These are phyloP conservation scores for Talaromyces sp. DNA, from an alignment of 2,329 filamentous ascomycete species.

Conservation along the genomic window DNA sequence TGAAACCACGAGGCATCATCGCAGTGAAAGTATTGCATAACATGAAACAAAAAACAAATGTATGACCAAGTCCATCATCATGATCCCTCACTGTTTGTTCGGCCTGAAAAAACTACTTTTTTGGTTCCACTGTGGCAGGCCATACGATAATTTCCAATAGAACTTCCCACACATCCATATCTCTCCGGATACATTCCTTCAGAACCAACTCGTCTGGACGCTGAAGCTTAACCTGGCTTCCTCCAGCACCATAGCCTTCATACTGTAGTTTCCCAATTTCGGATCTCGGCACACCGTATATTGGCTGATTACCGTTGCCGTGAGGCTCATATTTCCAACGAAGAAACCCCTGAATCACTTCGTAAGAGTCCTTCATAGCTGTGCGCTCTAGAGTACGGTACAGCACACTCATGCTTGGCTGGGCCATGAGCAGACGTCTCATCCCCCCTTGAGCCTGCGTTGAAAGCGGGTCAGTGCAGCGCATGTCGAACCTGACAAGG, in stretches of 20 bases:
- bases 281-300: constrained; percentile 50
- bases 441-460: constrained; percentile 50
- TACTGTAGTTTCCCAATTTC: constrained; percentile 49
- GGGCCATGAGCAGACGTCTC: constrained; percentile 57
- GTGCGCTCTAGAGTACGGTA: constrained; percentile 58
- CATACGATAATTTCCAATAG: constrained; percentile 45
- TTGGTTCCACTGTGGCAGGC: not conserved
- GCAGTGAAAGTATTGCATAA: not conserved
- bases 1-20: not conserved
- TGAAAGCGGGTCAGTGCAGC: constrained; percentile 60
- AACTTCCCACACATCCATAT: constrained; percentile 51
- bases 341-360: constrained; percentile 55
- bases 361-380: constrained; percentile 45
- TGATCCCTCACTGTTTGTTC: not conserved
- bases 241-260: constrained; percentile 30
- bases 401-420: constrained; percentile 53
- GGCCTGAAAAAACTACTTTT: not conserved
- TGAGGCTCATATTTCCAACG: constrained; percentile 50
- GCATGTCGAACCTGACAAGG: constrained; percentile 67
- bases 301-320: constrained; percentile 21
- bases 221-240: constrained; percentile 43
- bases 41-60: not conserved
- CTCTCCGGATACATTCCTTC: constrained; percentile 51
- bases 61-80: not conserved
- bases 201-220: constrained; percentile 58